Conservation (phyloP, 2,329 filamentous ascomycete genomes). For the Botrytis pseudocinerea region DNA sequence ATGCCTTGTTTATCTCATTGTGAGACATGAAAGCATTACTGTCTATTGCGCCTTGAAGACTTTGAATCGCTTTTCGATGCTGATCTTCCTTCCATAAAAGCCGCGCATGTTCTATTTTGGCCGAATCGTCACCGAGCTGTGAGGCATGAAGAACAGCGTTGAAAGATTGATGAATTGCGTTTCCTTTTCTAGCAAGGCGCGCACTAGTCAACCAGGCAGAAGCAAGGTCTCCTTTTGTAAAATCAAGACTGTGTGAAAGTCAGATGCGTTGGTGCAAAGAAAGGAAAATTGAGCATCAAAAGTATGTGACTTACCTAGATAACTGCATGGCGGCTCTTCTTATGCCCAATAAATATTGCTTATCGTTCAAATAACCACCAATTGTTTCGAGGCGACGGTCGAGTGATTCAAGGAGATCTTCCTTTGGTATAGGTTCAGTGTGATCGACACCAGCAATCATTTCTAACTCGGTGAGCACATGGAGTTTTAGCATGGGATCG, state of each 20-base stretch:
- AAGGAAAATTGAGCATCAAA: neutral
- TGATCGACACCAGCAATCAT: slow-evolving; percentile 60
- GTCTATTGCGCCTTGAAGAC: slow-evolving; percentile 81
- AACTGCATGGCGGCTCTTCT: slow-evolving; percentile 85
- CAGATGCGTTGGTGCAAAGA: slow-evolving; percentile 34
- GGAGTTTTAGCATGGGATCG: slow-evolving; percentile 79
- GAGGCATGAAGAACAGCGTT: slow-evolving; percentile 90
- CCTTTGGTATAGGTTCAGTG: slow-evolving; percentile 32
- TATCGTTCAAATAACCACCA: slow-evolving; percentile 86
- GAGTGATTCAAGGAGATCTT: slow-evolving; percentile 55
- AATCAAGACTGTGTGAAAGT: slow-evolving; percentile 47
- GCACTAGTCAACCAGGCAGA: slow-evolving; percentile 84
- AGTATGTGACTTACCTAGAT: slow-evolving; percentile 54
- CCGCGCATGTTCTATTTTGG: slow-evolving; percentile 91
- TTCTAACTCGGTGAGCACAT: slow-evolving; percentile 85
- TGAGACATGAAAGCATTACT: slow-evolving; percentile 68
- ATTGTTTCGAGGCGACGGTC: slow-evolving; percentile 82
- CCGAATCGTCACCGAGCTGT: slow-evolving; percentile 78
- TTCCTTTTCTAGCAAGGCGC: slow-evolving; percentile 80
- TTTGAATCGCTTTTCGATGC: slow-evolving; percentile 91
- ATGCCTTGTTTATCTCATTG: slow-evolving; percentile 33
- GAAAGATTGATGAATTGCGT: slow-evolving; percentile 83
- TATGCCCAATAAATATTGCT: slow-evolving; percentile 87
- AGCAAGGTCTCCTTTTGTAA: slow-evolving; percentile 73
- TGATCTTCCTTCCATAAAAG: slow-evolving; percentile 92